phyloP scores from a whole-genome alignment of 176 grass and related monocot genomes.

The Dendrocalamus sinicus region DNA sequence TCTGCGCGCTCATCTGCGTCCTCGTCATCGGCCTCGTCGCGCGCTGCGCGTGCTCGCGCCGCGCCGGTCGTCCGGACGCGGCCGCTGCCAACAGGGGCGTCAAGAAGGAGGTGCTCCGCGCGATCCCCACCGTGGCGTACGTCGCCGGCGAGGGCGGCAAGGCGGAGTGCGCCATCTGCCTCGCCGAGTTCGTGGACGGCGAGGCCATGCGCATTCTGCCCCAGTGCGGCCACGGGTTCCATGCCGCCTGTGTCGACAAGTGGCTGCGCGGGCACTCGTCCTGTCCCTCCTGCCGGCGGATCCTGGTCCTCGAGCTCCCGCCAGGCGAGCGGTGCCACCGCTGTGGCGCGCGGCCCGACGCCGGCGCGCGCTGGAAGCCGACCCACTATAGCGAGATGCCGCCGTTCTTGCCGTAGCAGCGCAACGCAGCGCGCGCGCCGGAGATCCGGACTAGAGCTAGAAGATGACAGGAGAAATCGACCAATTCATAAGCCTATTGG shows the following conservation, averaged over 20 bases:
- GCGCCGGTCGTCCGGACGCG: not conserved
- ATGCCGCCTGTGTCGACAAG: constrained; percentile 70
- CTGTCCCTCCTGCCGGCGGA: constrained; percentile 67
- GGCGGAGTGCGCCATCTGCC: constrained; percentile 72
- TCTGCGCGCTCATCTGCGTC: constrained; percentile 71
- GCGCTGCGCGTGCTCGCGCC: constrained; percentile 53
- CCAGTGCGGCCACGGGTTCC: constrained; percentile 68
- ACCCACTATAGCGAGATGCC: constrained; percentile 40
- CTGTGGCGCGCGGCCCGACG: constrained; percentile 48
- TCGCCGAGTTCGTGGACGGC: constrained; percentile 69
- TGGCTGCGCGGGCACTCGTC: constrained; percentile 71
- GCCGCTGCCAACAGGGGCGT: constrained; percentile 62
- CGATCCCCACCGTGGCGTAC: constrained; percentile 59
- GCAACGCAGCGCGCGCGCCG: not conserved
- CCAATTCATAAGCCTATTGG: not conserved
- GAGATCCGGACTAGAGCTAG: constrained; percentile 20
- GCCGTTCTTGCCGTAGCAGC: constrained; percentile 49
- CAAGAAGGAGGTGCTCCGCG: constrained; percentile 70
- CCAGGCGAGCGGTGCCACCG: constrained; percentile 47
- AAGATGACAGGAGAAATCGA: constrained; percentile 15
- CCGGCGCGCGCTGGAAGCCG: constrained; percentile 36
- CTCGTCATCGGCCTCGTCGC: constrained; percentile 63
- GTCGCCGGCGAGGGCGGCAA: not conserved
- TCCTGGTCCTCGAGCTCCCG: constrained; percentile 53
- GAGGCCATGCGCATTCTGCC: constrained; percentile 70